Base-by-base conservation (phyloP, 306 rosid genomes). In the Cucurbita maxima region DNA sequence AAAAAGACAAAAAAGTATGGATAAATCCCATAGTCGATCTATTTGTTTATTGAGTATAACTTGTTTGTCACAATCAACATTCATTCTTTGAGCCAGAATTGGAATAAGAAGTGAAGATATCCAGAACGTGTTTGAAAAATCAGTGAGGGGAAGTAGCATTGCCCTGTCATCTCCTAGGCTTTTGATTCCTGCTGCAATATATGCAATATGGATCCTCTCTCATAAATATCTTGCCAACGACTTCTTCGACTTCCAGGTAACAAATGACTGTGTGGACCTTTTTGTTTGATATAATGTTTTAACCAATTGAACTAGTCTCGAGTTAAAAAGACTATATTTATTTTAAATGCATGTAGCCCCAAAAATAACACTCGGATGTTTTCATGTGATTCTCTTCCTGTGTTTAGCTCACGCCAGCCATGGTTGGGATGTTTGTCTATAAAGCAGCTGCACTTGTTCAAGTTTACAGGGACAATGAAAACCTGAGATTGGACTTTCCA, bases 161-260 rank as follows among this genome's bases (percentile, higher is more conserved):
- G 87, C 97, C 44, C 88, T 93, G 60, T 93, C 98, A 30, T 93
- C 98, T 54, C 97, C 98, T 20, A 85, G 98, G 85, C 98, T 93
- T 62, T 89, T 88, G 76, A 86, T 93, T 77, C 98, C 97, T 6
- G 96, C 96, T 15, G 81, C 90, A 74, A 82, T 93, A 73, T 93
- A 75, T 73, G 97, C 97, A 48, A 70, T 90, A 14, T 93, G 96
- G 97, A 70, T 78, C 58, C 77, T 93, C 71, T 84, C 87, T 72
- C 96, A 90, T 83, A 86, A 54, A 60, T 86, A 83, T 81, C 52
- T 90, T 57, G 34, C 80, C 76, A 79, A 76, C 55, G 89, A 89
- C 75, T 77, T 84, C 59, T 87, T 93, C 70, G 96, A 93, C 85
- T 93, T 93, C 83, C 96, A 93, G 96, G 98, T 88, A 84, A 80